Percentiles rank a stretch among this genome's conserved stretches.
phyloP scores from a whole-genome alignment of 2,329 filamentous ascomycete species.

The Zymoseptoria crescenta region DNA sequence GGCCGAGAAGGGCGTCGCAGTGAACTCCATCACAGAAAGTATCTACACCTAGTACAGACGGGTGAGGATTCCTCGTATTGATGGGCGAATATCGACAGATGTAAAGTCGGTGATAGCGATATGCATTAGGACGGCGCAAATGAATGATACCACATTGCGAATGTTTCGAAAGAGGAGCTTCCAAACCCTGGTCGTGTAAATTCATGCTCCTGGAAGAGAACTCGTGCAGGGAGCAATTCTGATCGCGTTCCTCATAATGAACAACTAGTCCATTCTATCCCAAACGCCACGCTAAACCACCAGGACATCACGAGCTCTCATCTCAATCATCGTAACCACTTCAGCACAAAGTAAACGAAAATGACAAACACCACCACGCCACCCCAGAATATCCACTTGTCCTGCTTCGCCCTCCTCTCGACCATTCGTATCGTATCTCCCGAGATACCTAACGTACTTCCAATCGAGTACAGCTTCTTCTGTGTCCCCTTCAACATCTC shows the following conservation, averaged over 20 bases:
- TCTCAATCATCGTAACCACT: slow-evolving; percentile 50
- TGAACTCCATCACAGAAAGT: slow-evolving; percentile 82
- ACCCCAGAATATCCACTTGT: slow-evolving; percentile 95
- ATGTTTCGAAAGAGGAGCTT: neutral
- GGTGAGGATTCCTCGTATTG: neutral
- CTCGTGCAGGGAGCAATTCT: neutral
- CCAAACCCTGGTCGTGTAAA: neutral
- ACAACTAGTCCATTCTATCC: neutral
- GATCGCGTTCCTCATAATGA: neutral
- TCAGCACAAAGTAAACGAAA: slow-evolving; percentile 87
- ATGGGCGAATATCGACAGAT: neutral
- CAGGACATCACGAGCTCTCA: neutral
- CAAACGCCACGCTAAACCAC: neutral
- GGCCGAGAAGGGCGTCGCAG: slow-evolving; percentile 79
- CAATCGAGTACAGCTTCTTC: slow-evolving; percentile 80
- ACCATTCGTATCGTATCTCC: slow-evolving; percentile 97
- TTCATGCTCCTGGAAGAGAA: neutral
- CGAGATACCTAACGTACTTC: slow-evolving; percentile 85
- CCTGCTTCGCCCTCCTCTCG: slow-evolving; percentile 80
- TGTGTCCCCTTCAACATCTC: slow-evolving; percentile 96
- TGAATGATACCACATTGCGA: neutral
- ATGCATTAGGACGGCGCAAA: neutral
- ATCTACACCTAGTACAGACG: slow-evolving; percentile 58
- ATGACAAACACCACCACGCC: slow-evolving; percentile 79
- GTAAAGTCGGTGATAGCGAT: neutral